A percentile compares a stretch with the other conserved stretches of the same genome.
These are phyloP conservation scores for Globisporangium cystogenes DNA, from an alignment of 352 stramenopile species.

Conservation along the genomic window DNA sequence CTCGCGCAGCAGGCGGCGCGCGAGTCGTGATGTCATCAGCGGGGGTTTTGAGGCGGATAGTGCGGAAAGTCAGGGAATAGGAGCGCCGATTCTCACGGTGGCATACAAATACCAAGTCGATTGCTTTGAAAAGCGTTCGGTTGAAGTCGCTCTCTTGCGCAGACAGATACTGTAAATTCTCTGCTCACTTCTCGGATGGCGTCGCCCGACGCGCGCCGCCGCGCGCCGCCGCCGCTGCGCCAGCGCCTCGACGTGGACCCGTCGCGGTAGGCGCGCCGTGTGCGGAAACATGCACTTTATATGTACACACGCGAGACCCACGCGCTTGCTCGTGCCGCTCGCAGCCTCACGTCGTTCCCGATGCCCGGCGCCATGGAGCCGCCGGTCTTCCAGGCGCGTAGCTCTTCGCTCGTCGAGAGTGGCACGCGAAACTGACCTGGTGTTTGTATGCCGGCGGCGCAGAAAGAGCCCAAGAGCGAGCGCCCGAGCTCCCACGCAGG, in stretches of 20 bases:
- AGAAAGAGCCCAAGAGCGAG: slow-evolving; percentile 18
- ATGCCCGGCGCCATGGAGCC: slow-evolving; percentile 50
- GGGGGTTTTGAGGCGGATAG: background rate
- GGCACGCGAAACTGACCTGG: background rate
- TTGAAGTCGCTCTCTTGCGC: slow-evolving; percentile 2
- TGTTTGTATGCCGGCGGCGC: background rate
- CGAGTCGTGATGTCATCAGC: slow-evolving; percentile 29
- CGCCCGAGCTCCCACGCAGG: slow-evolving; percentile 9
- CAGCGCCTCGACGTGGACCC: slow-evolving; percentile 46
- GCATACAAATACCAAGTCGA: background rate
- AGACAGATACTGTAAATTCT: too few species aligned
- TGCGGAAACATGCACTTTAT: background rate
- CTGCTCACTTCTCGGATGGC: too few species aligned
- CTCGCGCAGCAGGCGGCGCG: slow-evolving; percentile 69
- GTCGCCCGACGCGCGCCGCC: slow-evolving; percentile 34
- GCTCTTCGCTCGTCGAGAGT: background rate
- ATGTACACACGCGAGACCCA: too few species aligned
- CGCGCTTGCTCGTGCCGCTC: background rate
- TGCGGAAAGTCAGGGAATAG: background rate
- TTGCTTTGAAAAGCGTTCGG: background rate
- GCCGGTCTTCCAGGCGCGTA: slow-evolving; percentile 33
- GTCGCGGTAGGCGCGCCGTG: slow-evolving; percentile 24
- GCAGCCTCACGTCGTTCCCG: slow-evolving; percentile 64
- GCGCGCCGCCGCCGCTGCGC: slow-evolving; percentile 12
- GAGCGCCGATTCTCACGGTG: background rate